A percentile compares a stretch with the other conserved stretches of the same genome.
phyloP scores from a whole-genome alignment of 2,329 filamentous ascomycete species.

The Zymoseptoria crescenta region DNA sequence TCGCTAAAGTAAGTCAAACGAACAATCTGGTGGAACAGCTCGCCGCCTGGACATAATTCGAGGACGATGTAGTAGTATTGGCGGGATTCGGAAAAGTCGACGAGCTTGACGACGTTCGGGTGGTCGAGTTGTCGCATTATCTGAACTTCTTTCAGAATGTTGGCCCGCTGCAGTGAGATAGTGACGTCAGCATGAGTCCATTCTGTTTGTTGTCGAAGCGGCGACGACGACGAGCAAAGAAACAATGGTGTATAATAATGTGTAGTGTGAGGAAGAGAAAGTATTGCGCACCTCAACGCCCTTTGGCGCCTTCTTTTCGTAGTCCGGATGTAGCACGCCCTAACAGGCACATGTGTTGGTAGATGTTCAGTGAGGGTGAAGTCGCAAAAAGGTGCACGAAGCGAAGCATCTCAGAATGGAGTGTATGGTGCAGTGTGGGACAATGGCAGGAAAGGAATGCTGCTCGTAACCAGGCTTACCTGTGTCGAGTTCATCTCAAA shows the following conservation, averaged over 20 bases:
- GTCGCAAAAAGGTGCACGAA: slow-evolving; percentile 15
- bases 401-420: background rate
- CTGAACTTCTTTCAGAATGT: slow-evolving; percentile 96
- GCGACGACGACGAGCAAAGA: slow-evolving; percentile 10
- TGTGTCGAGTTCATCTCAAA: slow-evolving; percentile 98
- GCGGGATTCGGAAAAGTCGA: slow-evolving; percentile 86
- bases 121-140: slow-evolving; percentile 98
- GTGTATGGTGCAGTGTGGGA: background rate
- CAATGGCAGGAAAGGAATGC: slow-evolving; percentile 6
- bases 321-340: slow-evolving; percentile 82
- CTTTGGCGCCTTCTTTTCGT: slow-evolving; percentile 77
- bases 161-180: slow-evolving; percentile 65
- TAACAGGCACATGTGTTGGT: slow-evolving; percentile 23
- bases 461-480: slow-evolving; percentile 55
- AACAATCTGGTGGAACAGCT: slow-evolving; percentile 97
- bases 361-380: slow-evolving; percentile 8
- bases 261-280: slow-evolving; percentile 5
- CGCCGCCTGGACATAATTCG: slow-evolving; percentile 88
- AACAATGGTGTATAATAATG: slow-evolving; percentile 4
- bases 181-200: slow-evolving; percentile 35
- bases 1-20: slow-evolving; percentile 98
- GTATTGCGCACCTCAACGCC: slow-evolving; percentile 81
- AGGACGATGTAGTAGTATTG: slow-evolving; percentile 98
- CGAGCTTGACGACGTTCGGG: slow-evolving; percentile 86
- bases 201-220: background rate